Base-by-base conservation (phyloP, 768 basidiomycete genomes). In the Cyclocybe cylindracea region DNA sequence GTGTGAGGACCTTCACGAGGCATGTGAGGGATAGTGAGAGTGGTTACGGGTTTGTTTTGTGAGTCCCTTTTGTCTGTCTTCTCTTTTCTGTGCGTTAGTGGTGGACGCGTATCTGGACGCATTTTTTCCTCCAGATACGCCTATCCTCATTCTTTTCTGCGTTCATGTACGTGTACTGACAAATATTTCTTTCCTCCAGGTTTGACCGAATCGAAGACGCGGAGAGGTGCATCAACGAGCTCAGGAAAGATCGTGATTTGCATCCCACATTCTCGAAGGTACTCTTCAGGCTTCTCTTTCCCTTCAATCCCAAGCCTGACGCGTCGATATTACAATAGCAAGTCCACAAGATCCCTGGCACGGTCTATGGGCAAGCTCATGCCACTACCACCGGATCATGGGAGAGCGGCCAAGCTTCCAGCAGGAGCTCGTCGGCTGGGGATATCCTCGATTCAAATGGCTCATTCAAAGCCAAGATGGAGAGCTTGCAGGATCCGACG, bases 261-360 rank as follows among this genome's bases (percentile, higher is more conserved):
- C 91, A 94, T 62, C 91, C 91, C 0, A 90, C 90, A 2, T 91
- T 91, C 62, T 91, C 91, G 48, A 92, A 93, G 80, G 91, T 87
- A n/a, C n/a, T 48, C 36, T 36, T 10, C 10, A 40, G 49, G 38
- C 44, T 10, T 24, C 53, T 46, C 31, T 14, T n/a, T 53, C 16
- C 52, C 37, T 45, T 34, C 14, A 51, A 19, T 41, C n/a, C 19
- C 29, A n/a, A 33, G 38, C 29, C 39, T 35, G 18, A 19, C 6
- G 19, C 10, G 33, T 37, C 10, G 31, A 24, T 18, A 8, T 47
- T 35, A 18, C 38, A 48, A 34, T 50, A 78, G 77, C 76, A 78
- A 70, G 76, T 86, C n/a, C 89, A 92, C 69, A 89, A 90, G 63
- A 91, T 92, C 40, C 89, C 89, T 5, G 89, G 89, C 8, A 87